Percentiles rank a stretch among this genome's conserved stretches.
phyloP scores from a whole-genome alignment of 2,329 filamentous ascomycete species.

The Stachybotrys chartarum region DNA sequence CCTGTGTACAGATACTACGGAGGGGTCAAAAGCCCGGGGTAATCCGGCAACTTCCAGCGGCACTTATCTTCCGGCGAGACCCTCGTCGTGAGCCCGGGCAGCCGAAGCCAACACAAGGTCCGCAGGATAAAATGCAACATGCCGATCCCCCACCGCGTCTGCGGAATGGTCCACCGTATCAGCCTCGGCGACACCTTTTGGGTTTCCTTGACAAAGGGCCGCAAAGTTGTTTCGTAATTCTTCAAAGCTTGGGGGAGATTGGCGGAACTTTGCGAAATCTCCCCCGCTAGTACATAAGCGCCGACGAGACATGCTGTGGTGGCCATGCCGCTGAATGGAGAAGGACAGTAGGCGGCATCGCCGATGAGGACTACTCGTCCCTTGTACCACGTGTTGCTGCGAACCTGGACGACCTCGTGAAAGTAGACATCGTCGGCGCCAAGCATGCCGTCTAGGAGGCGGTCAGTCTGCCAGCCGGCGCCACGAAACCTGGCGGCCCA shows the following conservation, averaged over 20 bases:
- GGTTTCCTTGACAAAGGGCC: neutral
- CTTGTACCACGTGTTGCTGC: constrained; percentile 20
- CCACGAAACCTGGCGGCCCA: constrained; percentile 19
- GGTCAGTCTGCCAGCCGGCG: constrained; percentile 31
- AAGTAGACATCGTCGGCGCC: constrained; percentile 33
- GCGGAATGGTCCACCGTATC: neutral
- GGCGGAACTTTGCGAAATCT: constrained; percentile 17
- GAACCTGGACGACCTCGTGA: constrained; percentile 32
- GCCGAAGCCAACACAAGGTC: neutral
- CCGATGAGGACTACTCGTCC: constrained; percentile 38
- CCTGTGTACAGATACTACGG: neutral
- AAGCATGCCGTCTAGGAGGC: constrained; percentile 20
- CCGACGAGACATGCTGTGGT: constrained; percentile 34
- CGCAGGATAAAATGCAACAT: neutral
- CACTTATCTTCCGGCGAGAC: neutral
- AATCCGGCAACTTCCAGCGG: neutral
- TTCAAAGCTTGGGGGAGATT: neutral
- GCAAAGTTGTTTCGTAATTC: neutral
- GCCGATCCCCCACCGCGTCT: neutral
- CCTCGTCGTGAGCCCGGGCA: neutral
- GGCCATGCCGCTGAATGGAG: constrained; percentile 37
- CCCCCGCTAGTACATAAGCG: constrained; percentile 44
- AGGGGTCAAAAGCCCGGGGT: neutral
- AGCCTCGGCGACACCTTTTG: neutral
- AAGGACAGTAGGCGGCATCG: constrained; percentile 39